Evolutionary conservation across 2,329 filamentous ascomycete genomes (phyloP), one percentile per base, ranked within the genome.

Genomic region (Trichoderma hamatum): DNA sequence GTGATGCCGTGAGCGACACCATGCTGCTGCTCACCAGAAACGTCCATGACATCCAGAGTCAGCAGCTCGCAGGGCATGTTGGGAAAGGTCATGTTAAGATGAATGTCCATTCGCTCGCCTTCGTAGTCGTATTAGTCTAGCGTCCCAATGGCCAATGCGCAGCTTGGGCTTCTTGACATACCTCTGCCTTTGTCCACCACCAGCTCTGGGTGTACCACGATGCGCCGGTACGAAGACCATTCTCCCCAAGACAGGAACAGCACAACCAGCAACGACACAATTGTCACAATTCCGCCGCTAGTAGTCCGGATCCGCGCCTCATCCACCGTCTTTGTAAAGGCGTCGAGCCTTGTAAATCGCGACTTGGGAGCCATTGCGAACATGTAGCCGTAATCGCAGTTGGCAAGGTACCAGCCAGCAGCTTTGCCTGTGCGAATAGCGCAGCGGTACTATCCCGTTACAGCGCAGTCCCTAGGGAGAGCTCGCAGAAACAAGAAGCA

Each of bases 51-150:
- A 79, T 99, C 96, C 75, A 99, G 90, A 14, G 96, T 97, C 73
- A 98, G 85, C 63, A 99, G 89, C 81, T 98, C 95, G 83, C 96
- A 99, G 11, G 96, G 96, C 74, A 99, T 88, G 72, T 90, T 90
- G 11, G 96, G 96, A 79, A 99, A 99, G 58, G 93, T 96, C 70
- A 99, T 90, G 83, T 99, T 99, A 81, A 99, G 88, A 80, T 97
- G 94, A 73, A 99, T 99, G 80, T 98, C 96, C 95, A 99, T 98
- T 81, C 95, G 93, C 85, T 99, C 94, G 80, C 93, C 92, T 93
- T 71, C n/a, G 32, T 54, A 46, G 32, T 26, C 26, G n/a, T 32
- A 24, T 26, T 28, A 49, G 54, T 24, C 24, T 46, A n/a, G 32
- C 19, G 5, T n/a, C n/a, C 34, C 32, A 43, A 39, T n/a, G 13